Percentiles rank a stretch among this genome's conserved stretches.
These are phyloP conservation scores for Lasiodiplodia hormozganensis DNA, from an alignment of 2,329 filamentous ascomycete genomes.

Conservation along the genomic window DNA sequence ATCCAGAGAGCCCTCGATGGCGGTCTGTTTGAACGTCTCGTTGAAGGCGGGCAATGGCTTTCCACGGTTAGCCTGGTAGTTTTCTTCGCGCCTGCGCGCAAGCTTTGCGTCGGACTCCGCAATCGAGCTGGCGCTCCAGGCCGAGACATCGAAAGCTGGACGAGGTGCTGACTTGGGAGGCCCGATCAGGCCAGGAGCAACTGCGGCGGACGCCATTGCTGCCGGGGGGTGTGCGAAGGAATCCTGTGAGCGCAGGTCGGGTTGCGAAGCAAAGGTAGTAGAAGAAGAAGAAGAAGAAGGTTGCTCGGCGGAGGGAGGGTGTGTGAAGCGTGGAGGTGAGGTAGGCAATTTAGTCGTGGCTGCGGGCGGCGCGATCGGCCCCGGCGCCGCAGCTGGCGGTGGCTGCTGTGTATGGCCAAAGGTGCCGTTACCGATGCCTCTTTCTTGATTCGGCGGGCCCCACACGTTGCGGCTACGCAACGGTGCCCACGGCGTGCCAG, in stretches of 20 bases:
- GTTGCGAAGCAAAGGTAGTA: constrained; percentile 35
- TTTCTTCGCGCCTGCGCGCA: constrained; percentile 16
- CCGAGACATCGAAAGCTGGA: constrained; percentile 32
- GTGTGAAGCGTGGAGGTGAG: constrained; percentile 27
- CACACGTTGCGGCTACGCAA: constrained; percentile 65
- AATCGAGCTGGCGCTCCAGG: constrained; percentile 23
- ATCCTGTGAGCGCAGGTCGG: constrained; percentile 28
- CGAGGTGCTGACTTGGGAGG: constrained; percentile 37
- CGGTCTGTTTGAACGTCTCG: constrained; percentile 29
- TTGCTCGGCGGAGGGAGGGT: constrained; percentile 37
- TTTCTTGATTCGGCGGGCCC: constrained; percentile 72
- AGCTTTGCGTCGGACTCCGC: constrained; percentile 20
- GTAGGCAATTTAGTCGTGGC: constrained; percentile 21
- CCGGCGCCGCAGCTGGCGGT: constrained; percentile 39
- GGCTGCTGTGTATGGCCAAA: constrained; percentile 64
- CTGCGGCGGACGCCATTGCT: constrained; percentile 21
- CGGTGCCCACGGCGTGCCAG: constrained; percentile 18
- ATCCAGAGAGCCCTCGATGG: constrained; percentile 16
- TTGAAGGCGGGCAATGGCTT: constrained; percentile 25
- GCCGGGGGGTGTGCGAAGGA: constrained; percentile 1
- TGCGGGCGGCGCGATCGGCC: constrained; percentile 36
- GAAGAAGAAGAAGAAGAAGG: constrained; percentile 35
- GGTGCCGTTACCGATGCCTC: constrained; percentile 78
- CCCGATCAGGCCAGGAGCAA: constrained; percentile 39
- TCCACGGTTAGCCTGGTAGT: constrained; percentile 3